Evolutionary conservation across 805 yeast species (phyloP).

Genomic region (Saturnispora dispora): DNA sequence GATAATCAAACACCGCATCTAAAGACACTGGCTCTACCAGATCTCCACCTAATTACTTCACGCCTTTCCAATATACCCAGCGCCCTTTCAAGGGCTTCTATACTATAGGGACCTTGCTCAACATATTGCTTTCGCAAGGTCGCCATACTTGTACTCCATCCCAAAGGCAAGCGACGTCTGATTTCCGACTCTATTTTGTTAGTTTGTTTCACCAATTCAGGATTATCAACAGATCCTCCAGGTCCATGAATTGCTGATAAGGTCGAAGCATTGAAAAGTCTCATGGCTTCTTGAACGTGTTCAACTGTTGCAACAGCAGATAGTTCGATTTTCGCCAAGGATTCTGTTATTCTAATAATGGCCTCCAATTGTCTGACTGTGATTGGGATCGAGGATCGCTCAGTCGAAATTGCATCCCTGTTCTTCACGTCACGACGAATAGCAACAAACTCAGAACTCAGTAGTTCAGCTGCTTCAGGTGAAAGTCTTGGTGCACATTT

Average conservation of each 20-base stretch:
- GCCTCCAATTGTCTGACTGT: constrained; percentile 98
- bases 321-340: constrained; percentile 78
- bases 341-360: constrained; percentile 88
- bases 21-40: constrained; percentile 74
- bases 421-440: constrained; percentile 77
- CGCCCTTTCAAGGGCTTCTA: constrained; percentile 75
- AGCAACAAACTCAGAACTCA: constrained; percentile 86
- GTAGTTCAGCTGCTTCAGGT: constrained; percentile 79
- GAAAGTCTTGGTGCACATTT: constrained; percentile 91
- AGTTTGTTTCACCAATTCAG: constrained; percentile 60
- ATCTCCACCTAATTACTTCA: constrained; percentile 80
- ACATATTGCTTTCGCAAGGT: constrained; percentile 80
- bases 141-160: constrained; percentile 87
- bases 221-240: constrained; percentile 42
- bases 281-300: constrained; percentile 92
- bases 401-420: constrained; percentile 73
- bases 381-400: constrained; percentile 91
- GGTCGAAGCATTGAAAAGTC: constrained; percentile 92
- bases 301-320: constrained; percentile 76
- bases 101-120: constrained; percentile 46
- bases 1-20: constrained; percentile 50
- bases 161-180: constrained; percentile 86
- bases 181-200: constrained; percentile 74
- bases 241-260: constrained; percentile 65
- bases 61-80: constrained; percentile 72